Percentiles rank a stretch among this genome's conserved stretches.
These are phyloP conservation scores for Salvia splendens DNA, from an alignment of 257 asterid genomes.

Conservation along the genomic window DNA sequence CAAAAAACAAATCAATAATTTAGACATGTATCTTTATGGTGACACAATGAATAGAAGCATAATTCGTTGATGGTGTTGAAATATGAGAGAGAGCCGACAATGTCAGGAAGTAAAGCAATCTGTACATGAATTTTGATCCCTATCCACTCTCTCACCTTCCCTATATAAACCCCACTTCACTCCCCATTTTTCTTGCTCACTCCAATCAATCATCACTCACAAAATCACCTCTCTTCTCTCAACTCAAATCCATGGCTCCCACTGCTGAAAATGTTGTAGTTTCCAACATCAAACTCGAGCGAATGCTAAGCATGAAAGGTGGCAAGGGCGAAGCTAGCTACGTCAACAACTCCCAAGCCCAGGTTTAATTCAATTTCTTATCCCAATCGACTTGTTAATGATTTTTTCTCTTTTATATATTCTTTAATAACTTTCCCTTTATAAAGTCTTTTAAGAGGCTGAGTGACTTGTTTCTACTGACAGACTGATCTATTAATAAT, in stretches of 20 bases:
- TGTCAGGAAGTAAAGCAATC: neutral
- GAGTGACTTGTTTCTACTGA: too few relatives aligned
- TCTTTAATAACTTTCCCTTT: too few relatives aligned
- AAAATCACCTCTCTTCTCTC: too few relatives aligned
- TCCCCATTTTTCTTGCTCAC: conserved; percentile 21
- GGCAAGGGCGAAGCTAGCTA: conserved; percentile 95
- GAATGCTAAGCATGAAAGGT: conserved; percentile 84
- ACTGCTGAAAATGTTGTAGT: conserved; percentile 60
- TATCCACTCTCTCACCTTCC: neutral
- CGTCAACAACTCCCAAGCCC: conserved; percentile 88
- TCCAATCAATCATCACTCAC: neutral
- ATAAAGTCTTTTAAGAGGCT: too few relatives aligned
- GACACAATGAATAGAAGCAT: neutral
- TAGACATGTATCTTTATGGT: too few relatives aligned
- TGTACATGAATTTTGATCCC: neutral
- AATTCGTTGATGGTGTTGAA: neutral
- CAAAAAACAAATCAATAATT: neutral
- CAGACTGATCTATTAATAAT: too few relatives aligned
- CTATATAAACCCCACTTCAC: conserved; percentile 28
- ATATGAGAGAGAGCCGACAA: conserved; percentile 11
- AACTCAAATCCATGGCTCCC: conserved; percentile 46
- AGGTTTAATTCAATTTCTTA: conserved; percentile 38
- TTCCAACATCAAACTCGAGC: conserved; percentile 70
- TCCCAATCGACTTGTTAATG: too few relatives aligned
- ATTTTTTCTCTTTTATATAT: too few relatives aligned